These are phyloP conservation scores for Macrocybe gigantea DNA, from an alignment of 768 basidiomycete genomes.

Conservation along the genomic window DNA sequence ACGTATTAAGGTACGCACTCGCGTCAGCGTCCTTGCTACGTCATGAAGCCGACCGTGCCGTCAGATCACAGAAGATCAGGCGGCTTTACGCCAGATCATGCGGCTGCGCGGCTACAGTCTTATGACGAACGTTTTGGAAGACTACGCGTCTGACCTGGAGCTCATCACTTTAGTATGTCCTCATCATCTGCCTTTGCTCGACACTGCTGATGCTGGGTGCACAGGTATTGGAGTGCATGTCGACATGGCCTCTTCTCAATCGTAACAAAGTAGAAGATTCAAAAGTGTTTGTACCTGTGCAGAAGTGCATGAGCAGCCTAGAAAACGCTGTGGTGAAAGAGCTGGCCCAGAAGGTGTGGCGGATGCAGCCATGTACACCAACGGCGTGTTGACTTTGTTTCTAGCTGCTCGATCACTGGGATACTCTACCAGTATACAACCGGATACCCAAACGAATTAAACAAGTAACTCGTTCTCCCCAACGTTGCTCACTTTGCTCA, in stretches of 20 bases:
- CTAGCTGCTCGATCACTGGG: slow-evolving; percentile 81
- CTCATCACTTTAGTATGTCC: slow-evolving; percentile 60
- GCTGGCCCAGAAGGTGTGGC: slow-evolving; percentile 57
- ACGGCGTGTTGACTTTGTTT: background rate
- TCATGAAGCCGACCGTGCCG: background rate
- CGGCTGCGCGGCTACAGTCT: slow-evolving; percentile 89
- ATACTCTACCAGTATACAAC: slow-evolving; percentile 66
- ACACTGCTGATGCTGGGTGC: background rate
- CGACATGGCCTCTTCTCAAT: slow-evolving; percentile 74
- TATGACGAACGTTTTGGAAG: slow-evolving; percentile 85
- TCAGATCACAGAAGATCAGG: slow-evolving; percentile 81
- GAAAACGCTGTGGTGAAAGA: slow-evolving; percentile 52
- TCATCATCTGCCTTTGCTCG: background rate
- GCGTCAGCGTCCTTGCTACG: background rate
- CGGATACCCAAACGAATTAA: slow-evolving; percentile 75
- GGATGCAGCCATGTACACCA: background rate
- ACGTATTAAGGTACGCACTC: slow-evolving; percentile 66
- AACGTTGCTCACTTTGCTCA: too few relatives aligned
- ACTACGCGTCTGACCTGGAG: slow-evolving; percentile 65
- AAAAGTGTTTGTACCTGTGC: slow-evolving; percentile 57
- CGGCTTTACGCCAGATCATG: slow-evolving; percentile 78
- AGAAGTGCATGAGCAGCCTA: slow-evolving; percentile 41
- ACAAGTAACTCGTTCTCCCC: slow-evolving; percentile 13
- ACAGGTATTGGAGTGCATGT: slow-evolving; percentile 63
- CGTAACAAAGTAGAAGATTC: slow-evolving; percentile 91